Evolutionary conservation across 1,284 basidiomycete genomes (phyloP), one percentile per base, ranked within the genome.

Genomic region (Marasmius fiardii): DNA sequence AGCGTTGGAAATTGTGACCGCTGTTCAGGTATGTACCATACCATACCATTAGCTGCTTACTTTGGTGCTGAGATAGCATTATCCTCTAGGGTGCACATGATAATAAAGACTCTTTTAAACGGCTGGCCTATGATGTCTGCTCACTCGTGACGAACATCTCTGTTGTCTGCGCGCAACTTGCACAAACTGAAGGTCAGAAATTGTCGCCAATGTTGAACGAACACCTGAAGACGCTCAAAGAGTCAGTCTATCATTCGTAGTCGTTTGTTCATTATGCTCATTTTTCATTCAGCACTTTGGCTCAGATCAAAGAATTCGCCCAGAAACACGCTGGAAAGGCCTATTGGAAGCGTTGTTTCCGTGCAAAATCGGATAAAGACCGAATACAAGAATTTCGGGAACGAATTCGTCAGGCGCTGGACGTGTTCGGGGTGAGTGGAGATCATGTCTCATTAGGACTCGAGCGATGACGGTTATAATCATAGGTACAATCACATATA

Each of bases 31-130:
- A 20, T 18, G 53, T 39, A n/a, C 23, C 1, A 11, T 1, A 5
- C 31, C 12, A 21, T 5, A 23, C 14, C 26, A 3, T n/a, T 12
- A 5, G 18, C 16, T 11, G 43, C 39, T 5, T n/a, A 43, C 4
- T 16, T 11, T 44, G 14, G 20, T 12, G n/a, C 23, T 45, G 26
- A 44, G 12, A 11, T 20, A 23, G 16, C 26, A 45, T 44, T 20
- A 16, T 2, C n/a, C 24, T 12, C 16, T 58, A 48, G 16, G 53
- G 43, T n/a, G 61, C 59, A 6, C 52, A 55, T 45, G 58, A 55
- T 35, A 63, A 62, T 24, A 61, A 61, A 44, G 53, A 51, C 7
- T 53, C 53, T 2, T 62, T 61, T 26, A 51, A 57, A 24, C 39
- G 37, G 2, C 59, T 64, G 7, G 60, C 58, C 6, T 50, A 51